These are phyloP conservation scores for Boletellus ananiceps DNA, from an alignment of 768 basidiomycete species.

Conservation along the genomic window DNA sequence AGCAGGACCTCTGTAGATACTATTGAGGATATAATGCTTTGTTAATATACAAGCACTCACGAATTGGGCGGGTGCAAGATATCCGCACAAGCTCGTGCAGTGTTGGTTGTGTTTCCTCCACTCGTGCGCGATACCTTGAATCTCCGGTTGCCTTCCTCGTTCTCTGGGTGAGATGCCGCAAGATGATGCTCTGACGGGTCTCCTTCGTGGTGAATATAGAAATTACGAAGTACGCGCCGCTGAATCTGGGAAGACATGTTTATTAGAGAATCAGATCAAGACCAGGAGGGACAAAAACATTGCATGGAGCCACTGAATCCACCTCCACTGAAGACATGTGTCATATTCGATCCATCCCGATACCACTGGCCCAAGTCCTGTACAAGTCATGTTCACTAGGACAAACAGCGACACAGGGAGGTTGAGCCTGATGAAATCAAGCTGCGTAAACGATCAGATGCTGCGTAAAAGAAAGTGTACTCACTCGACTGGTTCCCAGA, in stretches of 20 bases:
- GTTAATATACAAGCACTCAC: constrained; percentile 38
- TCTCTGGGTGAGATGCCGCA: constrained; percentile 57
- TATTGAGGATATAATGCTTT: not conserved
- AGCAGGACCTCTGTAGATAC: constrained; percentile 13
- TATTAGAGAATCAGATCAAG: not conserved
- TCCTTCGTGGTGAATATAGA: constrained; percentile 59
- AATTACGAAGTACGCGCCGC: constrained; percentile 45
- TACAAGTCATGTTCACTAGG: constrained; percentile 53
- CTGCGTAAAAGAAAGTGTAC: constrained; percentile 14
- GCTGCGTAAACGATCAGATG: not conserved
- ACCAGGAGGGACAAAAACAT: constrained; percentile 40
- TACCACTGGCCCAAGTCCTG: constrained; percentile 59
- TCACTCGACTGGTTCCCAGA: constrained; percentile 59
- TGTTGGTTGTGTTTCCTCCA: constrained; percentile 57
- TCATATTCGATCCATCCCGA: constrained; percentile 66
- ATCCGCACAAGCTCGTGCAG: constrained; percentile 56
- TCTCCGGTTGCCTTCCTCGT: constrained; percentile 66
- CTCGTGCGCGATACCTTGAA: constrained; percentile 53
- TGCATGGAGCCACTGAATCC: constrained; percentile 79
- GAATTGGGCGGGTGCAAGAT: constrained; percentile 64
- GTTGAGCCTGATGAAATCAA: constrained; percentile 46
- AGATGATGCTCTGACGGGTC: constrained; percentile 66
- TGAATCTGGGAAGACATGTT: constrained; percentile 37
- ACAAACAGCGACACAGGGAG: constrained; percentile 73
- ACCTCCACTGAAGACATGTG: constrained; percentile 60